A percentile compares a stretch with the other conserved stretches of the same genome.
phyloP scores from a whole-genome alignment of 305 asterid species.

The Euphrasia arctica region DNA sequence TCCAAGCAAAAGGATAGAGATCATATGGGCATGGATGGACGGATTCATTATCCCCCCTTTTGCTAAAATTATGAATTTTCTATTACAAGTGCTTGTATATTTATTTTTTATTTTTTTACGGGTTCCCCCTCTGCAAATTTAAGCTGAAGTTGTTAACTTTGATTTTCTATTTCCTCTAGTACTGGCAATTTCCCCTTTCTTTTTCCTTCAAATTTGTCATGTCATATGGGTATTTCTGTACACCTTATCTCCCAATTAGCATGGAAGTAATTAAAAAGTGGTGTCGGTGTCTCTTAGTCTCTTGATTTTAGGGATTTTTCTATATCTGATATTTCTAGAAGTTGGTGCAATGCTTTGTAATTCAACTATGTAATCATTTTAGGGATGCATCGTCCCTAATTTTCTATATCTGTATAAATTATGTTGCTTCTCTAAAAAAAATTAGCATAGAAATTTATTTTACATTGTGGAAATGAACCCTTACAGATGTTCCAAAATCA shows the following conservation, averaged over 20 bases:
- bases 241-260: background rate
- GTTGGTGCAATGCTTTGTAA: too few relatives aligned
- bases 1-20: conserved; percentile 4
- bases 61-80: conserved; percentile 4
- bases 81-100: background rate
- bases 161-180: background rate
- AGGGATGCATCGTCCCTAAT: too few relatives aligned
- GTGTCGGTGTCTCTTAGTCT: too few relatives aligned
- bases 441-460: too few relatives aligned
- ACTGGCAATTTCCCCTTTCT: background rate
- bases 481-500: too few relatives aligned
- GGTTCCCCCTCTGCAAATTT: background rate
- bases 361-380: too few relatives aligned
- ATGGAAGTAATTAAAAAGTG: too few relatives aligned
- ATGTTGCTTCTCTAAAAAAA: too few relatives aligned
- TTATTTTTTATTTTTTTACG: background rate
- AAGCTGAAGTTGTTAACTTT: background rate
- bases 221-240: conserved; percentile 11
- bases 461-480: too few relatives aligned
- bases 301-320: too few relatives aligned
- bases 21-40: background rate
- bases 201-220: background rate
- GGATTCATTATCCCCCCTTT: background rate
- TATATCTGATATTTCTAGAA: too few relatives aligned
- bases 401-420: too few relatives aligned